Evolutionary conservation across 2,329 filamentous ascomycete species (phyloP), one percentile per base, ranked within the genome.

Genomic region (Orbilia ellipsospora): DNA sequence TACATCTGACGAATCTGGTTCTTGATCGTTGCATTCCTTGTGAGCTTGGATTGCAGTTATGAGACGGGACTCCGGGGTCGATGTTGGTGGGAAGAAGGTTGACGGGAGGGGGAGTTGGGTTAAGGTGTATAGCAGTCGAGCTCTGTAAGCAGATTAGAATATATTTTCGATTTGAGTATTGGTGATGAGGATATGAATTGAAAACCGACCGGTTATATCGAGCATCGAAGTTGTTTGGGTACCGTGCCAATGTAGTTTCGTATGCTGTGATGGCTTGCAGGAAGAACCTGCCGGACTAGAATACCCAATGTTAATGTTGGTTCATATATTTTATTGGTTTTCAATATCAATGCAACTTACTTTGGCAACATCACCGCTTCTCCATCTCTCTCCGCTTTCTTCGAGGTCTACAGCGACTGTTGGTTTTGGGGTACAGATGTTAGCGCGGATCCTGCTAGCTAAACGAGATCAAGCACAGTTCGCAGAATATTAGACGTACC

Each of bases 371-470:
- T 80, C 79, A 12, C 78, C 78, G 16, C 78, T 75, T 36, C 73
- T 76, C 79, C 79, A 80, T 56, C 79, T 76, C 51, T 80, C 79
- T 20, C 79, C 79, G 54, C 78, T 79, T 64, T 80, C 78, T 65
- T 80, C 78, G 42, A 77, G 67, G 40, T 78, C 78, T 40, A 79
- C 68, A 10, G 78, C 79, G 40, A 73, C 79, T 80, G 26, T 52
- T 50, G 10, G 8, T 26, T 26, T 13, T 54, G 7, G 28, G 28
- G 7, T 61, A 18, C 7, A 13, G 40, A 23, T 15, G n/a, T 45
- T 57, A 13, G n/a, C 13, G 15, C 50, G 16, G 61, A 56, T 56
- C 54, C 23, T 64, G 28, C 20, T 48, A 13, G 51, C 13, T 36
- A 40, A 36, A 36, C 31, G 31, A 36, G 31, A 1, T 6, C 31